phyloP scores from a whole-genome alignment of 345 rosid species.

The Camelina sativa region DNA sequence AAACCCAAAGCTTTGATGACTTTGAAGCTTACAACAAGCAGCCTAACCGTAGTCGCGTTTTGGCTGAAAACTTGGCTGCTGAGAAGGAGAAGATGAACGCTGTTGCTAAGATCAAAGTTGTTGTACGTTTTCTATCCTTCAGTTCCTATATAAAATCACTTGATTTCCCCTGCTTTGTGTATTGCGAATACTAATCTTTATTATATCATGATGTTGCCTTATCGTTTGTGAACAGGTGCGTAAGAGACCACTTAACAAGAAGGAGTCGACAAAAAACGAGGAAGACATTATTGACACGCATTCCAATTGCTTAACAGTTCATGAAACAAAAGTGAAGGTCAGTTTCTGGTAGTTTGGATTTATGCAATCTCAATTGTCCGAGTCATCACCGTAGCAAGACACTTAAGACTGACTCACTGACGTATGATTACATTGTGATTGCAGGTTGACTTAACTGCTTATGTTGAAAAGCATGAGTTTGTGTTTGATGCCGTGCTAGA shows the following conservation, averaged over 20 bases:
- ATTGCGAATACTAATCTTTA: conserved; percentile 2
- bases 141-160: neutral
- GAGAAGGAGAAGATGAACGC: conserved; percentile 86
- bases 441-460: conserved; percentile 97
- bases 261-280: conserved; percentile 90
- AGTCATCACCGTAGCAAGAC: conserved; percentile 5
- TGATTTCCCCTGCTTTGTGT: neutral
- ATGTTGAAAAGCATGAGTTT: conserved; percentile 92
- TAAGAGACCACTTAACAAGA: conserved; percentile 95
- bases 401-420: conserved; percentile 24
- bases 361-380: conserved; percentile 15
- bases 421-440: conserved; percentile 17
- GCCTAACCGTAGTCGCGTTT: conserved; percentile 64
- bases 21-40: conserved; percentile 74
- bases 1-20: conserved; percentile 85
- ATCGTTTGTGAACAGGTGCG: conserved; percentile 70
- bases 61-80: conserved; percentile 76
- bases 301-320: conserved; percentile 77
- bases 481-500: conserved; percentile 92
- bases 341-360: conserved; percentile 27
- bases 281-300: conserved; percentile 88
- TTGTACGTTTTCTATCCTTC: conserved; percentile 60
- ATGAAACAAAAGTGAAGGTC: conserved; percentile 97
- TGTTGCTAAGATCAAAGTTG: conserved; percentile 99
- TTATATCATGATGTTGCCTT: conserved; percentile 13